Percentiles rank a stretch among this genome's conserved stretches.
Evolutionary conservation across 768 basidiomycete genomes (phyloP).

Genomic region (Russula abietina): DNA sequence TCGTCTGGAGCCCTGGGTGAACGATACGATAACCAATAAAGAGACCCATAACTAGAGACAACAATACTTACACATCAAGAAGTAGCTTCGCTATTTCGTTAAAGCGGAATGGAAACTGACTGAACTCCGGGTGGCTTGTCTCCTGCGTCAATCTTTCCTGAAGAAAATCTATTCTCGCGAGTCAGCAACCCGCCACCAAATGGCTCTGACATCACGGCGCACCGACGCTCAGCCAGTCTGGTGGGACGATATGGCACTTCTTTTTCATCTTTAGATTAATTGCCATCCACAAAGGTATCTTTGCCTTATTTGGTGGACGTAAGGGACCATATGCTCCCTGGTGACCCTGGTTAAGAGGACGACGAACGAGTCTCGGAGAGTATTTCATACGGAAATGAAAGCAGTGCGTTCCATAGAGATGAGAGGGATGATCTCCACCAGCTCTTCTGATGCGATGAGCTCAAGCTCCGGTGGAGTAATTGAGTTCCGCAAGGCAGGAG

Average conservation of each 20-base stretch:
- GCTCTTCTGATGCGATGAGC: conserved; percentile 77
- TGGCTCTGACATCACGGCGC: conserved; percentile 29
- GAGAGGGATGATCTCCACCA: conserved; percentile 80
- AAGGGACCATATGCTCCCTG: conserved; percentile 93
- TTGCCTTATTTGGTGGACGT: conserved; percentile 74
- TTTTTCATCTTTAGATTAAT: conserved; percentile 89
- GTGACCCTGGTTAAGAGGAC: not conserved
- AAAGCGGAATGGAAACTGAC: conserved; percentile 78
- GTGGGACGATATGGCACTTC: conserved; percentile 88
- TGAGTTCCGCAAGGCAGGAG: conserved; percentile 59
- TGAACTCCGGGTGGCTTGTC: conserved; percentile 67
- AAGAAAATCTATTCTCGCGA: conserved; percentile 57
- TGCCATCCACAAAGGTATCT: conserved; percentile 96
- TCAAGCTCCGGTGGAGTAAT: conserved; percentile 83
- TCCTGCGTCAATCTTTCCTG: conserved; percentile 71
- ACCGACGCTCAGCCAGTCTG: conserved; percentile 87
- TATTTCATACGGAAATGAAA: conserved; percentile 69
- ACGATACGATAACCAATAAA: not conserved
- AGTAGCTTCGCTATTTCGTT: conserved; percentile 87
- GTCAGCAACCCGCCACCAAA: not conserved
- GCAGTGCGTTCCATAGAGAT: conserved; percentile 89
- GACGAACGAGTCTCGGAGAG: not conserved
- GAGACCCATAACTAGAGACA: not conserved
- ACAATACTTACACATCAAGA: conserved; percentile 75
- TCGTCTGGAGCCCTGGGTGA: conserved; percentile 82